phyloP scores from a whole-genome alignment of 2,329 filamentous ascomycete species.

The Mycosphaerella sp. region DNA sequence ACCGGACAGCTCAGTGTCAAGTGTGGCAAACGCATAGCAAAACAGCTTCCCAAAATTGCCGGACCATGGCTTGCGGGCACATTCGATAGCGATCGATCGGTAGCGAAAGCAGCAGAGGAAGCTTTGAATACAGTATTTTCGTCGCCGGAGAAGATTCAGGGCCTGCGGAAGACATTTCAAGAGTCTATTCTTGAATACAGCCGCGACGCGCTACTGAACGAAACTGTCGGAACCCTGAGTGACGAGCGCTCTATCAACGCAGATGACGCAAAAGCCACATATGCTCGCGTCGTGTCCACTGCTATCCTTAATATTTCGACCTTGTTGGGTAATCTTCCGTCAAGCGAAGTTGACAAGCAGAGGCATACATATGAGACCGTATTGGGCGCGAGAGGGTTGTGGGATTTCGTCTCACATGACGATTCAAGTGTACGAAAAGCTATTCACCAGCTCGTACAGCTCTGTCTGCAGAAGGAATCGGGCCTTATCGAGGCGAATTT shows the following conservation, averaged over 20 bases:
- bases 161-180: slow-evolving; percentile 78
- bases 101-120: slow-evolving; percentile 68
- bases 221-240: slow-evolving; percentile 75
- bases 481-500: slow-evolving; percentile 36
- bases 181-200: slow-evolving; percentile 75
- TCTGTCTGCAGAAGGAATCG: slow-evolving; percentile 45
- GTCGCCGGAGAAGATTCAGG: slow-evolving; percentile 68
- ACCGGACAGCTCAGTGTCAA: slow-evolving; percentile 58
- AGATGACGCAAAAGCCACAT: slow-evolving; percentile 83
- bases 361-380: slow-evolving; percentile 58
- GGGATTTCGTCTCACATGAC: slow-evolving; percentile 52
- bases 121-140: slow-evolving; percentile 70
- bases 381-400: slow-evolving; percentile 57
- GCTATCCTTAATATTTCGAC: slow-evolving; percentile 51
- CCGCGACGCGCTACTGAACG: slow-evolving; percentile 65
- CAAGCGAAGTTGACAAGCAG: slow-evolving; percentile 55
- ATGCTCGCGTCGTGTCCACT: slow-evolving; percentile 67
- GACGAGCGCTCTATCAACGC: slow-evolving; percentile 77
- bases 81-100: slow-evolving; percentile 76
- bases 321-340: slow-evolving; percentile 42
- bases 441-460: slow-evolving; percentile 51
- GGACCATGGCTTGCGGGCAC: slow-evolving; percentile 87
- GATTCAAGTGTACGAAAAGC: slow-evolving; percentile 55
- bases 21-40: slow-evolving; percentile 75
- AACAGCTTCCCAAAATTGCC: slow-evolving; percentile 67